Evolutionary conservation across 2,329 filamentous ascomycete species (phyloP), one percentile per base, ranked within the genome.

Genomic region (Mycocentrospora acerina): DNA sequence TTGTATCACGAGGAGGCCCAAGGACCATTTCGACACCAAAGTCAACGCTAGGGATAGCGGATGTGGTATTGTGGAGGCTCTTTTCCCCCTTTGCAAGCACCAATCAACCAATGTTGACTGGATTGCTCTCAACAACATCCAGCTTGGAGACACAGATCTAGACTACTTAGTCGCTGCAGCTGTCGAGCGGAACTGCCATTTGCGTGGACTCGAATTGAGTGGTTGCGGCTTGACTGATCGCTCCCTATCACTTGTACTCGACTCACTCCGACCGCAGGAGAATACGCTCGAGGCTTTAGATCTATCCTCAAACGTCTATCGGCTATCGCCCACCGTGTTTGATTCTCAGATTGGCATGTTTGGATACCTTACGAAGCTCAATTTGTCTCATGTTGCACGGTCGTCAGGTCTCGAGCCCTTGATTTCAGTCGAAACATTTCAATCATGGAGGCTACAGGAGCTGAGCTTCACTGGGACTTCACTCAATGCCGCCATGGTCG

Each of bases 51-150:
- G 76, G 49, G 82, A 85, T 55, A 74, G 78, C 5, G 83, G 83
- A 1, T 86, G 82, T 56, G 83, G 82, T 27, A 82, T 88, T 32
- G 80, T 84, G 13, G 82, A 85, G 59, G 84, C 83, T 2, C 70
- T 88, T 4, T 82, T 85, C 51, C 82, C 83, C 2, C 69, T 87
- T 5, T 86, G 82, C 64, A 80, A 80, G 46, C 77, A 79, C 44
- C 78, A 84, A 51, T 73, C 82, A 16, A 87, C 84, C 0, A 84
- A 82, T 52, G 79, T 87, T 13, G 81, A 85, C 58, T 88, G 84
- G 83, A 77, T 88, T 36, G 74, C 79, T 15, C 66, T 88, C 42
- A 86, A 81, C 44, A 82, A 82, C 10, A 83, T 87, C 44, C 76
- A 79, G 43, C 74, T 88, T n/a, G 82, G 81, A 27, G 84, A 88